Evolutionary conservation across 352 stramenopile genomes (phyloP), one percentile per base, ranked within the genome.

Genomic region (Pythium guiyangense): DNA sequence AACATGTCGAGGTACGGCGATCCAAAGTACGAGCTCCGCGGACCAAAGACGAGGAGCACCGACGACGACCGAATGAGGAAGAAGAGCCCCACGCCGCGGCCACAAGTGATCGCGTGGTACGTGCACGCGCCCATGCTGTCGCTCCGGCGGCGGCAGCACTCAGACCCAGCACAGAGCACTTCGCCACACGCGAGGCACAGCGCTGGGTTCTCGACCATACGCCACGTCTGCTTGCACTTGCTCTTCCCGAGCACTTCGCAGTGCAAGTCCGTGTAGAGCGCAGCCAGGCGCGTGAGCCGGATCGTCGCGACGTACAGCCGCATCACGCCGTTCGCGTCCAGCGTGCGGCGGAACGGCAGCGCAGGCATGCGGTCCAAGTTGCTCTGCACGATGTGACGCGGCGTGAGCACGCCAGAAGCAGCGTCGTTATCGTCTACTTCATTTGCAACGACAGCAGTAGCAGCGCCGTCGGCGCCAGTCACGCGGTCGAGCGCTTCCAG

Each of bases 1-100:
- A 94, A 94, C 79, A 90, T 91, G 57, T 94, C 85, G 25, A 94
- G 74, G 53, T 92, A 94, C 39, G 82, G 81, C 58, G 82, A 92
- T 5, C 79, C 77, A 55, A 94, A 94, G 74, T 92, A 94, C 39
- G 77, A 94, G 54, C 78, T 88, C 17, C 83, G 69, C 0, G 79
- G 78, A 0, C 78, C 79, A 49, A 86, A 90, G 0, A 94, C 69
- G 1, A 94, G 64, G 52, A 94, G 57, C 55, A 92, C 83, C 2
- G 77, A 90, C 18, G 77, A 90, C 55, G 80, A 86, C 4, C 77
- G 75, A 64, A 92, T 86, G 53, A 94, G 76, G 61, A 94, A 92
- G 53, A 92, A 94, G 25, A 90, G 63, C 10, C 85, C 85, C 18
- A 87, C 71, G 15, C 83, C 85, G 31, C 77, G 69, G 49, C 81